These are phyloP conservation scores for Globisporangium middletonii DNA, from an alignment of 352 stramenopile species.

Conservation along the genomic window DNA sequence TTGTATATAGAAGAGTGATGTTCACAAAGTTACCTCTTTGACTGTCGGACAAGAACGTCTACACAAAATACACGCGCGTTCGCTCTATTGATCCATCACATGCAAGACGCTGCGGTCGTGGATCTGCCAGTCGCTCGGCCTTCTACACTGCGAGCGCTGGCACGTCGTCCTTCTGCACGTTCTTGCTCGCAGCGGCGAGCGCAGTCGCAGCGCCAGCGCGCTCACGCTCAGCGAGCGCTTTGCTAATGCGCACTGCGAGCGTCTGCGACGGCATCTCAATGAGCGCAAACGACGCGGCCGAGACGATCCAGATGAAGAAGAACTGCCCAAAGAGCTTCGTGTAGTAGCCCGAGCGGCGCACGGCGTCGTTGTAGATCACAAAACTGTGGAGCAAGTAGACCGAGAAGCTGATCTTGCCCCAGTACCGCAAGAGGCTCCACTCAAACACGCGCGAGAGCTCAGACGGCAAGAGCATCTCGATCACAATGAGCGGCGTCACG, in stretches of 20 bases:
- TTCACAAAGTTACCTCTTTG: too few species aligned
- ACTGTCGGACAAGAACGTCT: too few species aligned
- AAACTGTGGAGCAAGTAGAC: conserved; percentile 45
- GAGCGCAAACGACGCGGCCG: conserved; percentile 26
- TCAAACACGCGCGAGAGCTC: conserved; percentile 21
- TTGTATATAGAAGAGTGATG: too few species aligned
- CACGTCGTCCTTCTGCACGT: too few species aligned
- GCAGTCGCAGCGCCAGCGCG: background rate
- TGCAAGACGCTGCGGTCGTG: too few species aligned
- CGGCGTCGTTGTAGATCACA: conserved; percentile 18
- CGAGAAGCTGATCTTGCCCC: conserved; percentile 38
- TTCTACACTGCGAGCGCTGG: too few species aligned
- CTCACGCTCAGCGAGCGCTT: conserved; percentile 1
- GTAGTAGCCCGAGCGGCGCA: conserved; percentile 15
- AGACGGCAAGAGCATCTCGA: conserved; percentile 28
- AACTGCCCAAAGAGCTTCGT: conserved; percentile 29
- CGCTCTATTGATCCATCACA: too few species aligned
- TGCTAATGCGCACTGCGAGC: conserved; percentile 26
- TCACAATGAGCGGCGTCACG: conserved; percentile 22
- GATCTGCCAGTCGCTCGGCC: too few species aligned
- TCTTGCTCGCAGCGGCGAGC: too few species aligned
- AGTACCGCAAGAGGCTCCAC: conserved; percentile 23
- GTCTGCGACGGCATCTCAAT: conserved; percentile 45
- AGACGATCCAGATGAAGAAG: conserved; percentile 20
- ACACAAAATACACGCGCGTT: too few species aligned